Evolutionary conservation across 306 rosid genomes (phyloP), one percentile per base, ranked within the genome.

Genomic region (Acacia crassicarpa): DNA sequence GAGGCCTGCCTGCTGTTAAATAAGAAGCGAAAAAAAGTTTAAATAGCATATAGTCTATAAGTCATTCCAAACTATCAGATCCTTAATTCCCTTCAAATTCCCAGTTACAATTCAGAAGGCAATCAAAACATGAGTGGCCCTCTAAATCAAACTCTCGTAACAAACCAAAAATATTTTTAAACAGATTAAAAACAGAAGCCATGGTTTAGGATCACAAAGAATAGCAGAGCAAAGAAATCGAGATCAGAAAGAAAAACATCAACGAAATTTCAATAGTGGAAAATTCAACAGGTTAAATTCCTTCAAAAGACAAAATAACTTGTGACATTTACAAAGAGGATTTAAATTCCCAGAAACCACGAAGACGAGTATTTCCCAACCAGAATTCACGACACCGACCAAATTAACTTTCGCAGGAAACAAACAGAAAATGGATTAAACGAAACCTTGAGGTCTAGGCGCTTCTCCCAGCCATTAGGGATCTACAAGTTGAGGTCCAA

Each of bases 401-500:
- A 11, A 41, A 32, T 65, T 27, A 2, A 12, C 61, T 86, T 89
- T 88, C 56, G 41, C 78, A 44, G 70, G 66, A 82, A 84, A 80
- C 59, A 81, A 79, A 75, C 71, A 69, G 72, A 72, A 83, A 80
- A 66, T 73, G 66, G 72, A 85, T 40, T 32, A 0, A 22, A 83
- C 85, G 17, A 74, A 95, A 95, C 99, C 99, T 96, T 90, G 77
- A 93, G 89, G 92, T 96, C 99, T 32, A 96, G 85, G 20, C 94
- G 92, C 75, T 96, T 96, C 62, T 93, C 99, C 94, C 97, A 96
- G 75, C 97, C 99, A 80, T 2, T 80, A 4, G 99, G 99, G 49
- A 96, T 98, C 89, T 93, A 94, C 74, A 91, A 86, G 49, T 96
- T 98, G 79, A 96, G 99, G 96, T 93, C 99, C 84, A 96, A 82